Evolutionary conservation across 2,329 filamentous ascomycete species (phyloP).

Genomic region (Beauveria bassiana): DNA sequence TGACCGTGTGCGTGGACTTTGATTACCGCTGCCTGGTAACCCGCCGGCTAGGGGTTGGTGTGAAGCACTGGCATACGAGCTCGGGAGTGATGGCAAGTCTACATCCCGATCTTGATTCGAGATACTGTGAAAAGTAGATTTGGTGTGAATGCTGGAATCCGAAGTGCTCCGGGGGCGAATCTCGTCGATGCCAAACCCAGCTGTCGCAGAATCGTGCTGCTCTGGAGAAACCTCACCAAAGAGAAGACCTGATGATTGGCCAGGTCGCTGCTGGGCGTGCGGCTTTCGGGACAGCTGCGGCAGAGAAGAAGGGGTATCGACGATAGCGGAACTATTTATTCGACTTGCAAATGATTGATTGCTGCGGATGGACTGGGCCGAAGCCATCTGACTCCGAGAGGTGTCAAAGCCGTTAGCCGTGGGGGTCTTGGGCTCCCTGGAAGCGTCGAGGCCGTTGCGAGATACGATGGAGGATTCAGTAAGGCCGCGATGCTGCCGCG

Average conservation of each 20-base stretch:
- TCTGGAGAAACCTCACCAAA: conserved; percentile 69
- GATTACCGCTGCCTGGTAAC: conserved; percentile 17
- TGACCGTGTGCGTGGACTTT: conserved; percentile 38
- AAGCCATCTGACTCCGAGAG: background rate
- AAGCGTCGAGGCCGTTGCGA: background rate
- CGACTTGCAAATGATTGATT: conserved; percentile 54
- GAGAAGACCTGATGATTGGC: conserved; percentile 44
- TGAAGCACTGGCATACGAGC: conserved; percentile 48
- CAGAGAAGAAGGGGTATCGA: background rate
- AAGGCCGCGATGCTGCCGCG: background rate
- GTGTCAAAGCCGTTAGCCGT: conserved; percentile 21
- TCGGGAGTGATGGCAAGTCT: conserved; percentile 57
- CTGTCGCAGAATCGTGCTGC: conserved; percentile 41
- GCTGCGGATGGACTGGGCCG: conserved; percentile 28
- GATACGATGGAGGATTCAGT: conserved; percentile 3
- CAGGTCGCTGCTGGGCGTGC: conserved; percentile 26
- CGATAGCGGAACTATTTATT: conserved; percentile 39
- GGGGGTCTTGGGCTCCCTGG: conserved; percentile 21
- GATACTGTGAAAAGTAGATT: conserved; percentile 44
- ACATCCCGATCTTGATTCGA: conserved; percentile 44
- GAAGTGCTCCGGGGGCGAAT: conserved; percentile 55
- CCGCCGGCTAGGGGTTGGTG: conserved; percentile 17
- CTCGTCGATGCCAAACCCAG: conserved; percentile 53
- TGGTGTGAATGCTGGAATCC: conserved; percentile 56
- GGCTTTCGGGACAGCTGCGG: conserved; percentile 22